A percentile compares a stretch with the other conserved stretches of the same genome.
Evolutionary conservation across 306 rosid species (phyloP).

Genomic region (Dryas alaskensis): DNA sequence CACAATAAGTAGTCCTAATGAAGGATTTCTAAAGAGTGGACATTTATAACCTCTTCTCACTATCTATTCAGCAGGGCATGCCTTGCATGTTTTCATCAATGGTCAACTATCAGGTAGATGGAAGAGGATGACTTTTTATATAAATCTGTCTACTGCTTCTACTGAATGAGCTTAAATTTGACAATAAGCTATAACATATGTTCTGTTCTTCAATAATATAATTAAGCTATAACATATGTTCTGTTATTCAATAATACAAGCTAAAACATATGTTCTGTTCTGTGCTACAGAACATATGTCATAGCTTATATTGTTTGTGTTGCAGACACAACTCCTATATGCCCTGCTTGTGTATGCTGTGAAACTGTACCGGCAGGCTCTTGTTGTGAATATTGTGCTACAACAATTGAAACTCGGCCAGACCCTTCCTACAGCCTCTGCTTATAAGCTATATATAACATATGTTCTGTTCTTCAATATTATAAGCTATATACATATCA

Average conservation of each 20-base stretch:
- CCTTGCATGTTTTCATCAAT: constrained; percentile 78
- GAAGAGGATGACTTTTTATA: constrained; percentile 4
- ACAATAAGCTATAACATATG: neutral
- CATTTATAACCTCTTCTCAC: constrained; percentile 59
- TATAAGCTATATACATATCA: no score
- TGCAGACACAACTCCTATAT: constrained; percentile 21
- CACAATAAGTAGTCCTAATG: constrained; percentile 54
- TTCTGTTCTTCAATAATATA: no score
- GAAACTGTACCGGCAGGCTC: constrained; percentile 36
- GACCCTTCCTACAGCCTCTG: neutral
- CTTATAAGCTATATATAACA: neutral
- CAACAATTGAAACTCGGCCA: constrained; percentile 26
- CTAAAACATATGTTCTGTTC: no score
- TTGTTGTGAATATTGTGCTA: constrained; percentile 49
- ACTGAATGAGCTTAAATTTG: constrained; percentile 14
- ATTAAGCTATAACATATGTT: no score
- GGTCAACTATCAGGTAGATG: constrained; percentile 76
- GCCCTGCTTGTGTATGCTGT: constrained; percentile 49
- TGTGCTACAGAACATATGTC: no score
- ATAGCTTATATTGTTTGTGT: neutral
- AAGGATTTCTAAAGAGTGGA: constrained; percentile 65
- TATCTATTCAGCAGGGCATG: constrained; percentile 85
- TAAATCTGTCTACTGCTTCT: neutral
- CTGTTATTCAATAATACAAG: no score
- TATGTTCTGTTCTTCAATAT: no score